Conservation (phyloP, 2,329 filamentous ascomycete genomes). For the Claviceps capensis region DNA sequence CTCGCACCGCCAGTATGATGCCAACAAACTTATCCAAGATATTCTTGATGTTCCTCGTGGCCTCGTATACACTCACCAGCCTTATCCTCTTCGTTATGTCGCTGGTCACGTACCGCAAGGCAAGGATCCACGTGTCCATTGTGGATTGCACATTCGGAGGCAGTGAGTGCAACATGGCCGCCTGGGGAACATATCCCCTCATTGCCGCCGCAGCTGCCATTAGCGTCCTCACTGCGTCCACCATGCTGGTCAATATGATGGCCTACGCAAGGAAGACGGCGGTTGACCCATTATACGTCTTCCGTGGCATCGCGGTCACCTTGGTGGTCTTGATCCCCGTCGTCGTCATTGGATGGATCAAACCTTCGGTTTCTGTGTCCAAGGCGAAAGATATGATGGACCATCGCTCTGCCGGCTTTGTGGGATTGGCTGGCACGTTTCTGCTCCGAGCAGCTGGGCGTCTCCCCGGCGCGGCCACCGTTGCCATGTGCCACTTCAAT, state of each 20-base stretch:
- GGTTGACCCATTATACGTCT: conserved; percentile 11
- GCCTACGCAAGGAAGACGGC: conserved; percentile 1
- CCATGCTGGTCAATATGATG: conserved; percentile 8
- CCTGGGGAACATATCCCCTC: conserved; percentile 10
- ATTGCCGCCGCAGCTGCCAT: conserved; percentile 9
- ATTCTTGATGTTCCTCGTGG: conserved; percentile 8
- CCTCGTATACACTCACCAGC: conserved; percentile 11
- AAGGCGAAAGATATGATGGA: too few species aligned
- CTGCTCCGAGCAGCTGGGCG: not conserved
- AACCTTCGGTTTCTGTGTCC: not conserved
- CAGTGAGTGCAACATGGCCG: conserved; percentile 2
- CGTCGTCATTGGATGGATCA: conserved; percentile 8
- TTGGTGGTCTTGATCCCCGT: conserved; percentile 10
- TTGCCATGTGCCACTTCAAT: conserved; percentile 10
- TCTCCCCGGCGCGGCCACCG: conserved; percentile 2
- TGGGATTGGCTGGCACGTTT: conserved; percentile 1
- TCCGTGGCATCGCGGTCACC: conserved; percentile 12
- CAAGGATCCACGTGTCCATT: not conserved
- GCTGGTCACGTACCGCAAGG: conserved; percentile 3
- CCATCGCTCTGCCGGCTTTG: too few species aligned
- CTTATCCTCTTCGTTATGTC: conserved; percentile 11
- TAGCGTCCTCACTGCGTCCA: conserved; percentile 4
- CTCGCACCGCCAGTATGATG: not conserved
- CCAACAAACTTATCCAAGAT: not conserved
- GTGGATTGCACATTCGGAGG: not conserved